Base-by-base conservation (phyloP, 345 rosid genomes). In the Murraya koenigii region DNA sequence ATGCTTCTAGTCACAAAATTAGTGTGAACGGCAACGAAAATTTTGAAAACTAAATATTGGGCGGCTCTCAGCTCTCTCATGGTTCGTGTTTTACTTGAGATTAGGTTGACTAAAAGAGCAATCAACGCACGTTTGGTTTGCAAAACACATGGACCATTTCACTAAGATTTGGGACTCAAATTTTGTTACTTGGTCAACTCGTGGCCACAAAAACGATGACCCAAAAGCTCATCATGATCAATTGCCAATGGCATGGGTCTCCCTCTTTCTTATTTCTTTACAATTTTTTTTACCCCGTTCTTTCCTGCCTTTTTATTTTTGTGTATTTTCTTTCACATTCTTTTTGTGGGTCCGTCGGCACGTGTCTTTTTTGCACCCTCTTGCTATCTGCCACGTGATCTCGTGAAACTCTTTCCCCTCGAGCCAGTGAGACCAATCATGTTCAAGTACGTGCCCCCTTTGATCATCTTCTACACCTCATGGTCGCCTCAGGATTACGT, bases 401-500 rank as follows among this genome's bases (percentile, higher is more conserved):
- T 26, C 41, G 10, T 44, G 19, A 22, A 33, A 17, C 36, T 35
- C 5, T 47, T 35, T 75, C 32, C n/a, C 8, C 25, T 47, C 54
- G 14, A 2, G 28, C 39, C 44, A 65, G 4, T 3, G 8, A 35
- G 20, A n/a, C 64, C 35, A 75, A 75, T 36, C 78, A 2, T 4
- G 9, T 75, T 9, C 49, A 7, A 14, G 8, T 33, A 75, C 72
- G 47, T 75, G 55, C 3, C 58, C 35, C 23, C 2, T 52, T 63
- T 32, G 49, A 35, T 64, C 78, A n/a, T 23, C 69, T 68, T 54
- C 8, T 7, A 13, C 73, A 72, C 82, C 73, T 84, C 82, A 78
- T 44, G 13, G 70, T 84, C 68, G 58, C 74, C 49, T 82, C 84
- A 84, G 52, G n/a, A 10, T 77, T 71, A 76, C 84, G 62, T 86